phyloP scores from a whole-genome alignment of 805 yeast genomes.

The Nakazawaea ishiwadae region DNA sequence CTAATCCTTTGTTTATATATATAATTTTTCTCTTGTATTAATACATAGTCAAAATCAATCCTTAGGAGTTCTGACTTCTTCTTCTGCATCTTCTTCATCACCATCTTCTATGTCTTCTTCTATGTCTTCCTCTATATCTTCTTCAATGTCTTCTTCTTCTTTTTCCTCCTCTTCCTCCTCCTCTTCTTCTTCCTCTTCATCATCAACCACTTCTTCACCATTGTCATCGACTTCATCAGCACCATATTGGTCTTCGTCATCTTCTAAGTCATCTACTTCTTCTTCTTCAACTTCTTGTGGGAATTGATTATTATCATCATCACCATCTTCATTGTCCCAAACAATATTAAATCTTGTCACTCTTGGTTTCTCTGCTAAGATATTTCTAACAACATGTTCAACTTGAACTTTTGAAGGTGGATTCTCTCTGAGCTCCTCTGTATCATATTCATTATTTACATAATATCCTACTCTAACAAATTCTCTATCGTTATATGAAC shows the following conservation, averaged over 20 bases:
- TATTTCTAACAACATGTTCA: slow-evolving; percentile 89
- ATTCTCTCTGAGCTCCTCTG: slow-evolving; percentile 86
- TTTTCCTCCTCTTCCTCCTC: slow-evolving; percentile 38
- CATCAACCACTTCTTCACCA: slow-evolving; percentile 47
- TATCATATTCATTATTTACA: slow-evolving; percentile 94
- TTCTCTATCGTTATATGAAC: slow-evolving; percentile 90
- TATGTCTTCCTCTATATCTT: slow-evolving; percentile 31
- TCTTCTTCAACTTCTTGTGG: slow-evolving; percentile 71
- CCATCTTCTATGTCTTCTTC: slow-evolving; percentile 37
- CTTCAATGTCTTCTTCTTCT: slow-evolving; percentile 35
- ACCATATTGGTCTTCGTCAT: slow-evolving; percentile 52
- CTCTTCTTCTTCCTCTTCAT: slow-evolving; percentile 43
- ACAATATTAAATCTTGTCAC: slow-evolving; percentile 95
- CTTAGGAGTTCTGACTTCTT: slow-evolving; percentile 22
- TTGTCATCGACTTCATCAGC: slow-evolving; percentile 54
- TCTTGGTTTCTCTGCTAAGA: slow-evolving; percentile 94
- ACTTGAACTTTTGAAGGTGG: slow-evolving; percentile 94
- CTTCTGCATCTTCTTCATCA: slow-evolving; percentile 27
- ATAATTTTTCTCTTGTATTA: not conserved
- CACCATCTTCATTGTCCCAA: slow-evolving; percentile 72
- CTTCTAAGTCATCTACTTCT: slow-evolving; percentile 57
- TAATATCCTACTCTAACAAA: slow-evolving; percentile 97
- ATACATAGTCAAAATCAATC: slow-evolving; percentile 4
- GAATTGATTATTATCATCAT: slow-evolving; percentile 49
- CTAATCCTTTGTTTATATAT: not conserved